These are phyloP conservation scores for Prunus mongolica DNA, from an alignment of 306 rosid genomes.

Conservation along the genomic window DNA sequence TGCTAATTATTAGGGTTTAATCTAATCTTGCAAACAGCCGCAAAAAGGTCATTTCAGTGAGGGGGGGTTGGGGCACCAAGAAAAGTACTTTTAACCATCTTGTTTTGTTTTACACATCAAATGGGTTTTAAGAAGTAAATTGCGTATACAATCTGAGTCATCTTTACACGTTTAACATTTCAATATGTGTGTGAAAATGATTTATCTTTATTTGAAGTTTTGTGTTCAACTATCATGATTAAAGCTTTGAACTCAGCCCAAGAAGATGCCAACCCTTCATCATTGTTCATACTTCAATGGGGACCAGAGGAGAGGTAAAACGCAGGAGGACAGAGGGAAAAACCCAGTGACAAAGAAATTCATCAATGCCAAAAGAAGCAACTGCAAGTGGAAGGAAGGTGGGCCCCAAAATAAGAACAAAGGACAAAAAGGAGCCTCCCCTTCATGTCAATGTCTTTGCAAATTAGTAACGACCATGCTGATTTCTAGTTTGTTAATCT, in stretches of 20 bases:
- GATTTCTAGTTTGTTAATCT: too few species aligned
- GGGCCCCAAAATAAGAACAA: too few species aligned
- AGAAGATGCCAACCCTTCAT: not conserved
- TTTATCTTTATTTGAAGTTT: slow-evolving; percentile 3
- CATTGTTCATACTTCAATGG: not conserved
- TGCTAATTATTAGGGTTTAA: slow-evolving; percentile 26
- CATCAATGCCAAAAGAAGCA: too few species aligned
- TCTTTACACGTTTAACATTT: not conserved
- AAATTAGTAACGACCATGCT: too few species aligned
- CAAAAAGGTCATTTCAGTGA: slow-evolving; percentile 25
- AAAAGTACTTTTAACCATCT: slow-evolving; percentile 13
- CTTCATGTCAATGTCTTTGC: too few species aligned
- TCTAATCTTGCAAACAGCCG: slow-evolving; percentile 16
- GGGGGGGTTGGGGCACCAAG: slow-evolving; percentile 26
- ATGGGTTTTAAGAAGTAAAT: slow-evolving; percentile 1
- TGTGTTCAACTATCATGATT: slow-evolving; percentile 14
- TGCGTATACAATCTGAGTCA: not conserved
- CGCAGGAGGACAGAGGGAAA: not conserved
- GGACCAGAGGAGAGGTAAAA: not conserved
- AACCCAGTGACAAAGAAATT: not conserved
- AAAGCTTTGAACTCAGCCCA: not conserved
- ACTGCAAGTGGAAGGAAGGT: too few species aligned
- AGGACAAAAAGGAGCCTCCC: too few species aligned
- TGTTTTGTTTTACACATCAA: slow-evolving; percentile 12
- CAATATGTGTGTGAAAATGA: not conserved